Evolutionary conservation across 1,139 yeast genomes (phyloP).

Genomic region (Komagataea norvegica): DNA sequence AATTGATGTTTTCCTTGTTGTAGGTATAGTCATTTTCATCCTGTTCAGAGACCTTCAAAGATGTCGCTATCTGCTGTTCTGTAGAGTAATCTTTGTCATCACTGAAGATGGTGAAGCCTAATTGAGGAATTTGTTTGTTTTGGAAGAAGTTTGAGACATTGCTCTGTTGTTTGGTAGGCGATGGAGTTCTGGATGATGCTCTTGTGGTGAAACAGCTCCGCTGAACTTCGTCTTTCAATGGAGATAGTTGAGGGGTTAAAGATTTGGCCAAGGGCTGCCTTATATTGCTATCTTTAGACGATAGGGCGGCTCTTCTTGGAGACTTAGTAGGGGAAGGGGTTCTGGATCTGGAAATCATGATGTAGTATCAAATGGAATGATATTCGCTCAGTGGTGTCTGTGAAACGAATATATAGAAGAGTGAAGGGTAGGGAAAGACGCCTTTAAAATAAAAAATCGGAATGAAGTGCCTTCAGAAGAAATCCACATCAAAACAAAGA

Average conservation of each 20-base stretch:
- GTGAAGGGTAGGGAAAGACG: too few relatives aligned
- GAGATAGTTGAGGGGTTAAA: constrained; percentile 15
- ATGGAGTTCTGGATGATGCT: constrained; percentile 10
- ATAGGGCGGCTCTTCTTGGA: constrained; percentile 21
- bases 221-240: constrained; percentile 7
- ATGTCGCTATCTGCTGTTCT: constrained; percentile 14
- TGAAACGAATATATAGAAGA: too few relatives aligned
- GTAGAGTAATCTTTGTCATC: constrained; percentile 23
- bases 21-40: constrained; percentile 21
- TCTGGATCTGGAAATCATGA: constrained; percentile 12
- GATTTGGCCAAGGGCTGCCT: constrained; percentile 13
- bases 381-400: too few relatives aligned
- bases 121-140: constrained; percentile 7
- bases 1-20: constrained; percentile 19
- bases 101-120: constrained; percentile 23
- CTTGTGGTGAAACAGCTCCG: not conserved
- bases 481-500: constrained; percentile 2
- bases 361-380: too few relatives aligned
- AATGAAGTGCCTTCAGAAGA: constrained; percentile 1
- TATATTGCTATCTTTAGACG: constrained; percentile 24
- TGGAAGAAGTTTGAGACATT: constrained; percentile 4
- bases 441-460: too few relatives aligned
- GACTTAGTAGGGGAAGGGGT: constrained; percentile 22
- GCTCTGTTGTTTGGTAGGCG: constrained; percentile 10
- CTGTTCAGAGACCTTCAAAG: constrained; percentile 8